Evolutionary conservation across 768 basidiomycete species (phyloP).

Genomic region (Boletus reticulatus): DNA sequence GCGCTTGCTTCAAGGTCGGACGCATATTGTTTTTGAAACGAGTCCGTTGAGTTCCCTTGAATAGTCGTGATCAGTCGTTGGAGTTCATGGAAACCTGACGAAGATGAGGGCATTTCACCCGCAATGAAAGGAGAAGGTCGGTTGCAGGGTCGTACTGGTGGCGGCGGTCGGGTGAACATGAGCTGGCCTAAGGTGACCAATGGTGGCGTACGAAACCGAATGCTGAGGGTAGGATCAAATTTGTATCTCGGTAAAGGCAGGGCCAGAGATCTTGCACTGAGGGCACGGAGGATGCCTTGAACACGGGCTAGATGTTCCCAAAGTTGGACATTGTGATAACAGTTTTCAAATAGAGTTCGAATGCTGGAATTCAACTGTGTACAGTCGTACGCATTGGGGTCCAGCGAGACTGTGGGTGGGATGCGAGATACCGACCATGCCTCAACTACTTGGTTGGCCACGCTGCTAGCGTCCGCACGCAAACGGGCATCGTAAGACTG

Average conservation of each 20-base stretch:
- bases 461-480: fast-evolving
- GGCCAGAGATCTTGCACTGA: neutral
- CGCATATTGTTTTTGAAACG: neutral
- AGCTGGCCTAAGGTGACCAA: neutral
- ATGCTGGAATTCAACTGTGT: neutral
- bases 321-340: neutral
- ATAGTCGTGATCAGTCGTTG: neutral
- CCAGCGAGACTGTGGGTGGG: neutral
- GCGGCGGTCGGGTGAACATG: neutral
- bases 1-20: neutral
- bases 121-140: neutral
- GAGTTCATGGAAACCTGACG: neutral
- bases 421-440: neutral
- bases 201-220: neutral
- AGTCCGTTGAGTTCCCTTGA: neutral
- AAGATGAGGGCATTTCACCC: neutral
- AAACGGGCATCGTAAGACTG: neutral
- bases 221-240: neutral
- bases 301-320: neutral
- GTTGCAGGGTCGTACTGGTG: neutral
- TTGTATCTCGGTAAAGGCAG: neutral
- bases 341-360: neutral
- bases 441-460: neutral
- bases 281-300: neutral
- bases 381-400: neutral